phyloP scores from a whole-genome alignment of 805 yeast species.

The Yamadazyma scolyti region DNA sequence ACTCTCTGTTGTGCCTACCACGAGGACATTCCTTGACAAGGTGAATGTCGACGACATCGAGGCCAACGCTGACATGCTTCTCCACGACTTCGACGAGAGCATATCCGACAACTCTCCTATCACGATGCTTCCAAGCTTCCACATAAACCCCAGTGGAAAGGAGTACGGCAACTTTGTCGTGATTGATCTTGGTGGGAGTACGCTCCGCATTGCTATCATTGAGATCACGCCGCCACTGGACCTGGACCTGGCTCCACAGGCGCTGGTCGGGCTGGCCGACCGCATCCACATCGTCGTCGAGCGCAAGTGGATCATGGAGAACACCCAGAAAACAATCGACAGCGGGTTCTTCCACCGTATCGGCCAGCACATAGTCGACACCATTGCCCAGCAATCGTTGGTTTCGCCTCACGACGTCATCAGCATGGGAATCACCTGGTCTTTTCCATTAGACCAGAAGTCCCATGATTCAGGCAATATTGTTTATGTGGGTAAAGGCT shows the following conservation, averaged over 20 bases:
- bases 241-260: slow-evolving; percentile 11
- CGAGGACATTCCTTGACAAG: too few relatives aligned
- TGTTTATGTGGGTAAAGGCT: slow-evolving; percentile 61
- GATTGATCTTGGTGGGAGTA: slow-evolving; percentile 58
- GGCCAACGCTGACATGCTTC: slow-evolving; percentile 17
- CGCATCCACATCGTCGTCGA: slow-evolving; percentile 26
- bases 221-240: slow-evolving; percentile 17
- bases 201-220: slow-evolving; percentile 42
- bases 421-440: slow-evolving; percentile 18
- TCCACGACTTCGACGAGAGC: slow-evolving; percentile 26
- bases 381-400: slow-evolving; percentile 7
- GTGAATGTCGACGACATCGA: slow-evolving; percentile 3
- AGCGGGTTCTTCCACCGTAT: slow-evolving; percentile 40
- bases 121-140: slow-evolving; percentile 39
- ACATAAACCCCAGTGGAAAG: slow-evolving; percentile 34
- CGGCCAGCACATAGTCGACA: slow-evolving; percentile 26
- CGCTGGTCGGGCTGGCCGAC: too few relatives aligned
- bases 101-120: slow-evolving; percentile 22
- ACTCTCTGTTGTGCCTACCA: too few relatives aligned
- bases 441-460: slow-evolving; percentile 48
- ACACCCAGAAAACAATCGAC: slow-evolving; percentile 38
- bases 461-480: slow-evolving; percentile 44
- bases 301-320: slow-evolving; percentile 35
- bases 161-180: slow-evolving; percentile 39
- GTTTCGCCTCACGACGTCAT: slow-evolving; percentile 7